These are phyloP conservation scores for Endocalyx cinctus DNA, from an alignment of 2,329 filamentous ascomycete species.

Conservation along the genomic window DNA sequence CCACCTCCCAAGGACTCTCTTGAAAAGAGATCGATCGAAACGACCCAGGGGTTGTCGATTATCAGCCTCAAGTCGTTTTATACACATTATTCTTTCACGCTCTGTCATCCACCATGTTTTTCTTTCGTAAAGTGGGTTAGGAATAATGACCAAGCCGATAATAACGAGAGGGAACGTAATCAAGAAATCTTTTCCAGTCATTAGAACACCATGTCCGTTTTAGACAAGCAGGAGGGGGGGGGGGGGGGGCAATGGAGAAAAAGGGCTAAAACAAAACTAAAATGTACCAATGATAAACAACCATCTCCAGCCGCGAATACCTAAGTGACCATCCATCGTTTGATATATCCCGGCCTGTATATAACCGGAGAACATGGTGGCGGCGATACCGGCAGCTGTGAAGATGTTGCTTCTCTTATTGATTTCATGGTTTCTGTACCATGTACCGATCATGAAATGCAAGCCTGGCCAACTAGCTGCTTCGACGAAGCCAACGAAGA, in stretches of 20 bases:
- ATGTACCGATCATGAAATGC: constrained; percentile 25
- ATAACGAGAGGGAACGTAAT: constrained; percentile 6
- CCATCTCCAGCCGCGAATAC: constrained; percentile 42
- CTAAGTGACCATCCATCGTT: constrained; percentile 39
- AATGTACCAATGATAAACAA: constrained; percentile 46
- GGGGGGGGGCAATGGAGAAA: constrained; percentile 19
- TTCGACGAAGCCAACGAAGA: constrained; percentile 21
- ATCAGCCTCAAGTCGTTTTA: constrained; percentile 20
- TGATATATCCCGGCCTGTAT: constrained; percentile 44
- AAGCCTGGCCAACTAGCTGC: constrained; percentile 14
- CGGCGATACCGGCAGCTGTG: constrained; percentile 41
- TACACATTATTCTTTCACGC: constrained; percentile 25
- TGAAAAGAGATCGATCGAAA: constrained; percentile 13
- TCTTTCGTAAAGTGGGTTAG: constrained; percentile 21
- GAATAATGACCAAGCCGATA: constrained; percentile 12
- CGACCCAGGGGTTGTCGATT: constrained; percentile 12
- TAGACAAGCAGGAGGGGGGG: not conserved
- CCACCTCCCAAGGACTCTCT: constrained; percentile 15
- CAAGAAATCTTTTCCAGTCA: constrained; percentile 8
- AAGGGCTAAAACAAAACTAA: constrained; percentile 36
- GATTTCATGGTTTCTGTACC: constrained; percentile 26
- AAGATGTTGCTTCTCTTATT: constrained; percentile 45
- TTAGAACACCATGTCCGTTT: too few species aligned
- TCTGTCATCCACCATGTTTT: constrained; percentile 27
- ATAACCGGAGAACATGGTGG: constrained; percentile 44